Evolutionary conservation across 2,329 filamentous ascomycete genomes (phyloP), one percentile per base, ranked within the genome.

Genomic region (Penicillium janthinellum): DNA sequence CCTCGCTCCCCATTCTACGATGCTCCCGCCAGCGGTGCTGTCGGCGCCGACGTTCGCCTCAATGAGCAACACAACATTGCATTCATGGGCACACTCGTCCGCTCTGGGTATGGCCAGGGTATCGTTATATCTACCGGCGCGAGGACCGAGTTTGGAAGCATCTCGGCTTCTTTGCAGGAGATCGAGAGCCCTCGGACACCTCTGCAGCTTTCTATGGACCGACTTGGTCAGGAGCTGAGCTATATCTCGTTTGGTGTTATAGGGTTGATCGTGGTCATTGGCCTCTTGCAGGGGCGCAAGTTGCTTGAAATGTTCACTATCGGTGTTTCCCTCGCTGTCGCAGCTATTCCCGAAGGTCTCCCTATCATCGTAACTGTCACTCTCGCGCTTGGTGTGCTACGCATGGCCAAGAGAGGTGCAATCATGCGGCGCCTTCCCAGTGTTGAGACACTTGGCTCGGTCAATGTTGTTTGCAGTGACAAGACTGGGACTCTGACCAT

Each of bases 281-380:
- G 95, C 4, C 87, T 96, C 72, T 83, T 96, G 62, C 91, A 97
- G 73, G 95, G 95, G 20, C 94, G 96, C 78, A 86, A 89, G 56
- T 80, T 96, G 54, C 83, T 99, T 41, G 94, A 99, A 64, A 96
- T 99, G 71, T 99, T 99, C 71, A 96, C 95, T 34, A 97, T 98
- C 67, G 96, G 93, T 15, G 95, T 99, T 47, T 98, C 95, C 10
- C 85, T 99, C 41, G 95, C 95, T 28, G 95, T 99, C 10, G 95
- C 95, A 44, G 94, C 94, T 15, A 98, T 98, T 68, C 94, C 94
- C 0, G 94, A 98, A 80, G 95, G 95, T 20, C 82, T 99, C 5
- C 95, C 95, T 0, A 99, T 99, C 71, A 99, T 99, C 69, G 96
- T 99, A 34, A 99, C 95, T 0, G 95, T 99, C 37, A 99, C 95